Conservation (phyloP, 352 stramenopile genomes). For the Proteromonas lacertae region DNA sequence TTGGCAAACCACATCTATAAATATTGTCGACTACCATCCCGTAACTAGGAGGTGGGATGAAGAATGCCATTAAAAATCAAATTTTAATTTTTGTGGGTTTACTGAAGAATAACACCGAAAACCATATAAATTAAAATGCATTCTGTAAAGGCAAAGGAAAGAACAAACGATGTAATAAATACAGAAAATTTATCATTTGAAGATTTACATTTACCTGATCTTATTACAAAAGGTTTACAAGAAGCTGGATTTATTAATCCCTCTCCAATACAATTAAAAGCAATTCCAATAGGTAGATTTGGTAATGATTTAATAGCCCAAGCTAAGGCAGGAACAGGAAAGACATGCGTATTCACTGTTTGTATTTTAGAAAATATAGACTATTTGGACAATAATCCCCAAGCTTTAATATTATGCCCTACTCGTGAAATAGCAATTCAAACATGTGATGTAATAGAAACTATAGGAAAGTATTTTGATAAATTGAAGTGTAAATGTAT, state of each 20-base stretch:
- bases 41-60: no score
- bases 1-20: no score
- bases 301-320: conserved; percentile 83
- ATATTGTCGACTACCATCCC: no score
- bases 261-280: conserved; percentile 91
- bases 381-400: conserved; percentile 65
- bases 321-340: conserved; percentile 96
- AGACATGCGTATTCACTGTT: conserved; percentile 97
- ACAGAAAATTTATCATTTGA: no score
- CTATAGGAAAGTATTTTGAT: conserved; percentile 96
- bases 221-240: no score
- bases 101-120: no score
- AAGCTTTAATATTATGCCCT: conserved; percentile 85
- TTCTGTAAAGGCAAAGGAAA: no score
- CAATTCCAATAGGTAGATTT: conserved; percentile 88
- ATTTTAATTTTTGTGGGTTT: no score
- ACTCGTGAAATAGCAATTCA: conserved; percentile 92
- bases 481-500: conserved; percentile 31
- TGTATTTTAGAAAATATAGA: conserved; percentile 94
- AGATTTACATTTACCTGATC: no score
- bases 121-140: no score
- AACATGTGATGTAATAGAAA: conserved; percentile 74
- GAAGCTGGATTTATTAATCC: conserved; percentile 96
- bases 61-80: no score
- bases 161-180: no score